Conservation (phyloP, 2,329 filamentous ascomycete species). For the Arthrobotrys entomopaga region DNA sequence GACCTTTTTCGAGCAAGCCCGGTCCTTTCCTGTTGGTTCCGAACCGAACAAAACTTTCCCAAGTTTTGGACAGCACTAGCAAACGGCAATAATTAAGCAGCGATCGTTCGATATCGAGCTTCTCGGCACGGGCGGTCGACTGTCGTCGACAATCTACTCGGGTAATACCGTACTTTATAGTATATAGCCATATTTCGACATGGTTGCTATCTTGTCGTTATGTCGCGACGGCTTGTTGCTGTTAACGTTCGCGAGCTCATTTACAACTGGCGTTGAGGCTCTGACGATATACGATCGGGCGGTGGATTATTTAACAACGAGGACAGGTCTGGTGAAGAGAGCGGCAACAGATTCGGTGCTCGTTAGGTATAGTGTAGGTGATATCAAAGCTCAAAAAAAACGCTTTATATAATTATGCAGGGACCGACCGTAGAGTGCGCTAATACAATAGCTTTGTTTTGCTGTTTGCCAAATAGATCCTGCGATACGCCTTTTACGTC, state of each 20-base stretch:
- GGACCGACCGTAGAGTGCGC: not conserved
- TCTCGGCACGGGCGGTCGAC: slow-evolving; percentile 24
- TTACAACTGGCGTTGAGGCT: slow-evolving; percentile 20
- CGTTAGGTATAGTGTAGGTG: slow-evolving; percentile 43
- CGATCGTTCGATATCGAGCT: slow-evolving; percentile 6
- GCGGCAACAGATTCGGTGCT: slow-evolving; percentile 37
- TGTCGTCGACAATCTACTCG: slow-evolving; percentile 3
- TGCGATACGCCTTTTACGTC: slow-evolving; percentile 38
- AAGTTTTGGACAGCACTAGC: not conserved
- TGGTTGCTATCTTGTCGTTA: slow-evolving; percentile 31
- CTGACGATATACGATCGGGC: slow-evolving; percentile 31
- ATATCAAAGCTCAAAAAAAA: not conserved
- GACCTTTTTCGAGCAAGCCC: not conserved
- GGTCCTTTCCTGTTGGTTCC: slow-evolving; percentile 3
- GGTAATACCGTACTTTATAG: not conserved
- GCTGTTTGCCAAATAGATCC: slow-evolving; percentile 10
- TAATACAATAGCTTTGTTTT: not conserved
- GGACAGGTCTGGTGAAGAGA: slow-evolving; percentile 35
- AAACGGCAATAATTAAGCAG: slow-evolving; percentile 4
- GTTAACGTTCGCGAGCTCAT: slow-evolving; percentile 18
- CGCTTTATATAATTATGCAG: not conserved
- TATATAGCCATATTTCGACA: slow-evolving; percentile 7
- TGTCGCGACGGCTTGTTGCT: slow-evolving; percentile 9
- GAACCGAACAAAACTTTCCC: slow-evolving; percentile 20
- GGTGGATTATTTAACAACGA: slow-evolving; percentile 25